A percentile compares a stretch with the other conserved stretches of the same genome.
Evolutionary conservation across 305 asterid species (phyloP).

Genomic region (Fraxinus velutina): DNA sequence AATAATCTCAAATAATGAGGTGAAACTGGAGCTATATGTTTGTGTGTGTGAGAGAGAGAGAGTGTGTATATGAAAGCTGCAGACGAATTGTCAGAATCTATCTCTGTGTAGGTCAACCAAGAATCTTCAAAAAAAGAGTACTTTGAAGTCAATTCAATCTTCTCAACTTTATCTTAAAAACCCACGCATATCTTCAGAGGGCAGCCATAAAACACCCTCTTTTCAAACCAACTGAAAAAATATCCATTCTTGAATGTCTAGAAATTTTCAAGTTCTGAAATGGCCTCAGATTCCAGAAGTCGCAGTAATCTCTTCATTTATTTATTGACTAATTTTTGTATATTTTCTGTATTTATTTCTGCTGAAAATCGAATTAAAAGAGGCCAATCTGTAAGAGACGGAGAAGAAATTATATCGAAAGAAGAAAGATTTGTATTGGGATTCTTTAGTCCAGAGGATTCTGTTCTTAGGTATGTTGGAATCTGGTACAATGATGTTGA

Average conservation of each 20-base stretch:
- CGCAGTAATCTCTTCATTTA: neutral
- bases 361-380: constrained; percentile 32
- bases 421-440: constrained; percentile 55
- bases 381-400: constrained; percentile 41
- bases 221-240: constrained; percentile 2
- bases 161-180: constrained; percentile 19
- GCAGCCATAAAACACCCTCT: neutral
- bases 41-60: neutral
- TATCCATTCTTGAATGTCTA: constrained; percentile 3
- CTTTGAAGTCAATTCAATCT: constrained; percentile 22
- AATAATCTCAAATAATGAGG: too few species aligned
- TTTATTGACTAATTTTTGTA: constrained; percentile 12
- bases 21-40: neutral
- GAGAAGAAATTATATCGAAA: constrained; percentile 45
- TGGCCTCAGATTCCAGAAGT: constrained; percentile 25
- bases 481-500: constrained; percentile 50
- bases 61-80: neutral
- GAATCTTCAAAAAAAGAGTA: constrained; percentile 29
- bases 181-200: constrained; percentile 22
- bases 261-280: constrained; percentile 1
- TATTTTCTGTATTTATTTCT: constrained; percentile 23
- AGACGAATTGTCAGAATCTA: neutral
- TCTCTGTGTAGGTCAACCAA: constrained; percentile 20
- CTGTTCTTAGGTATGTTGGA: constrained; percentile 54
- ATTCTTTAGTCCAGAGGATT: constrained; percentile 57